Conservation (phyloP, 1,139 yeast species). For the Blastobotrys indianensis region DNA sequence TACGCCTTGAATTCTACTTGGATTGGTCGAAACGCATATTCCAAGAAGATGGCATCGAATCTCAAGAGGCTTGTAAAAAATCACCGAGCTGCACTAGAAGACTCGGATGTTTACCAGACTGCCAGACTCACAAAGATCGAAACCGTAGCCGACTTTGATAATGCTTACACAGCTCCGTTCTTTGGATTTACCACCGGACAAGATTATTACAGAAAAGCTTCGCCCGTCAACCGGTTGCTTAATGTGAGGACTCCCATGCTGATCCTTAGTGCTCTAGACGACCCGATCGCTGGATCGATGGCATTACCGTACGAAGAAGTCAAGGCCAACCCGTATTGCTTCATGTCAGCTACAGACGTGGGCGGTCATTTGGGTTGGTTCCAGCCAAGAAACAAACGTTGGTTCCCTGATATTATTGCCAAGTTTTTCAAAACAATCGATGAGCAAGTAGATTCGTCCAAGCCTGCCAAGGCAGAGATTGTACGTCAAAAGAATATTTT, state of each 20-base stretch:
- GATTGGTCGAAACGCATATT: slow-evolving; percentile 58
- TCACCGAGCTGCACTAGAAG: slow-evolving; percentile 50
- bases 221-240: slow-evolving; percentile 54
- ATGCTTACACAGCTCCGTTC: slow-evolving; percentile 61
- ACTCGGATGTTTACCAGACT: slow-evolving; percentile 36
- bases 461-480: slow-evolving; percentile 7
- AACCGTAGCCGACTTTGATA: slow-evolving; percentile 59
- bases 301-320: slow-evolving; percentile 62
- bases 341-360: slow-evolving; percentile 58
- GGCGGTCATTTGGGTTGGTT: slow-evolving; percentile 87
- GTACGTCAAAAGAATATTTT: slow-evolving; percentile 3
- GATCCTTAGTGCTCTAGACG: slow-evolving; percentile 68
- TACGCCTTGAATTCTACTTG: slow-evolving; percentile 46
- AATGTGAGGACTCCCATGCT: slow-evolving; percentile 62
- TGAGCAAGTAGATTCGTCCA: slow-evolving; percentile 19
- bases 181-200: slow-evolving; percentile 65
- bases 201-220: slow-evolving; percentile 68
- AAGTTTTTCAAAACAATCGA: slow-evolving; percentile 55
- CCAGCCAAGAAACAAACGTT: slow-evolving; percentile 58
- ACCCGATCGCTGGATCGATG: slow-evolving; percentile 61
- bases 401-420: slow-evolving; percentile 65
- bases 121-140: slow-evolving; percentile 34
- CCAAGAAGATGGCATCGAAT: slow-evolving; percentile 61
- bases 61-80: slow-evolving; percentile 56
- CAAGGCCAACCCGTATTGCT: slow-evolving; percentile 59